Conservation (phyloP, 2,329 filamentous ascomycete species). For the Keithomyces neogunnii region DNA sequence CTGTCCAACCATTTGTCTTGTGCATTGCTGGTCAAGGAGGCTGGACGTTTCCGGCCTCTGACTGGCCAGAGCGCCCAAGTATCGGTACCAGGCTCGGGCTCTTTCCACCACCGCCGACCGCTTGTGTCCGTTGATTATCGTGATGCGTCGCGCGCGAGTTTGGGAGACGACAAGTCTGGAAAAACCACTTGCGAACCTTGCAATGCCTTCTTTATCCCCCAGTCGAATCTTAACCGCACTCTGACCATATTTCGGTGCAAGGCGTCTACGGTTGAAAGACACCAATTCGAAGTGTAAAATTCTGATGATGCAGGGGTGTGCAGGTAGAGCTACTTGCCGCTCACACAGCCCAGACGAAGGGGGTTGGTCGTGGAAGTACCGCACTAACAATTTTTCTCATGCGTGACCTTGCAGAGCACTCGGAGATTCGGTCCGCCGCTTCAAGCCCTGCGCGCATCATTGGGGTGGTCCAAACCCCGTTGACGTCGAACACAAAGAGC, state of each 20-base stretch:
- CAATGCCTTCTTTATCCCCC: neutral
- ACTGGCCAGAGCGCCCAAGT: conserved; percentile 20
- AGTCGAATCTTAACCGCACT: neutral
- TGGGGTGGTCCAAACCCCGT: too few species aligned
- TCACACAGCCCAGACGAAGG: conserved; percentile 14
- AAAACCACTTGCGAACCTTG: neutral
- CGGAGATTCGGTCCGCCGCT: conserved; percentile 1
- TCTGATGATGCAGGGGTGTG: conserved; percentile 20
- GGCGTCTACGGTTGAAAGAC: too few species aligned
- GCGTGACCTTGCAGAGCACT: conserved; percentile 8
- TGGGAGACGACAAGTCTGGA: neutral
- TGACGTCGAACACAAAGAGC: neutral
- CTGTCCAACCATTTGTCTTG: conserved; percentile 15
- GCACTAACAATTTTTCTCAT: conserved; percentile 28
- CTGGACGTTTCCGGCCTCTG: conserved; percentile 22
- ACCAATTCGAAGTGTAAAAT: conserved; percentile 15
- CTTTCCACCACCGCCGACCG: neutral
- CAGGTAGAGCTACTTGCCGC: conserved; percentile 19
- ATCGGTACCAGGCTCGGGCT: conserved; percentile 8
- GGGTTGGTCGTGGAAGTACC: conserved; percentile 21
- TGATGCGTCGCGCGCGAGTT: neutral
- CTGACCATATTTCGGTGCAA: neutral
- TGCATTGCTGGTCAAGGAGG: conserved; percentile 15
- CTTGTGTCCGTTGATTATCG: neutral
- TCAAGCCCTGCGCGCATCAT: neutral